A percentile compares a stretch with the other conserved stretches of the same genome.
phyloP scores from a whole-genome alignment of 2,329 filamentous ascomycete genomes.

The Ophiostoma novo-ulmi region DNA sequence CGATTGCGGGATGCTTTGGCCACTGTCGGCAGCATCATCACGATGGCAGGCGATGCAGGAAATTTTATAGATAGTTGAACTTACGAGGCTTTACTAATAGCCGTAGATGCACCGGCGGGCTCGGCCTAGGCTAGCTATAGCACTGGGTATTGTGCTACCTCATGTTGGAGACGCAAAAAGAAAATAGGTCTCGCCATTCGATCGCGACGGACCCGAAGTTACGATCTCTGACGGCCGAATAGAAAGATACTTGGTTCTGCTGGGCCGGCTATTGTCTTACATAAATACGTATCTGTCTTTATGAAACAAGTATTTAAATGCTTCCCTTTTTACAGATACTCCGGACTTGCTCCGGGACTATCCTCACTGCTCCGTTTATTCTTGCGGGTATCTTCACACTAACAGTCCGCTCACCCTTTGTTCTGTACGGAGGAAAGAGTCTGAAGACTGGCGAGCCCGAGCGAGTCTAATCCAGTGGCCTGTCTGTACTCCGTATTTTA shows the following conservation, averaged over 20 bases:
- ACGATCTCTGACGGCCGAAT: background rate
- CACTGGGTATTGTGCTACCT: background rate
- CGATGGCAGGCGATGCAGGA: background rate
- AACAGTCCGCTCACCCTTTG: background rate
- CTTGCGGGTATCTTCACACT: conserved; percentile 1
- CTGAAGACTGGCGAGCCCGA: no score
- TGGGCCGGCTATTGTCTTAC: background rate
- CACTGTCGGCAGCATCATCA: background rate
- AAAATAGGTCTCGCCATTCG: background rate
- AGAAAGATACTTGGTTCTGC: background rate
- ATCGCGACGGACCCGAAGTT: background rate
- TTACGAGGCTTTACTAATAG: background rate
- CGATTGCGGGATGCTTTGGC: background rate
- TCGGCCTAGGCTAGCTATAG: background rate
- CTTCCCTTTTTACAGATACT: conserved; percentile 4
- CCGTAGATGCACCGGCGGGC: background rate
- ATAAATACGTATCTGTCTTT: background rate
- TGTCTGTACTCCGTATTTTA: background rate
- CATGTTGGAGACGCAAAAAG: background rate
- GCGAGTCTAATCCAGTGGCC: no score
- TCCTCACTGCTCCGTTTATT: conserved; percentile 9
- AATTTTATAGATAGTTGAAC: background rate
- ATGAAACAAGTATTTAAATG: background rate
- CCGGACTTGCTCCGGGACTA: conserved; percentile 13
- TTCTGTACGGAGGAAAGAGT: background rate